Conservation (phyloP, 2,329 filamentous ascomycete species). For the Hortaea sp. region DNA sequence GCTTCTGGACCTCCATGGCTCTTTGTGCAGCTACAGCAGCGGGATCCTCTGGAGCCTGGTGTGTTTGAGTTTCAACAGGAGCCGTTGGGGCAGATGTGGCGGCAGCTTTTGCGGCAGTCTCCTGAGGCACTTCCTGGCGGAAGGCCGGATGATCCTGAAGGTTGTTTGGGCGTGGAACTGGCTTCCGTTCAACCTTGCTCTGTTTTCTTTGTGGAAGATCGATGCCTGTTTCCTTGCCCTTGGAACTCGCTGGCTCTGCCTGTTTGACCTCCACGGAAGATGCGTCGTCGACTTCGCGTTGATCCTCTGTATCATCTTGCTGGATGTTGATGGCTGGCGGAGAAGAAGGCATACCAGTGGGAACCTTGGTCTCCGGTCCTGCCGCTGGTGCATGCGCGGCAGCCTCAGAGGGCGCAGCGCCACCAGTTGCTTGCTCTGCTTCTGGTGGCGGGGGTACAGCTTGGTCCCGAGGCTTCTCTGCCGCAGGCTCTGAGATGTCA, state of each 20-base stretch:
- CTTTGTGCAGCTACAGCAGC: slow-evolving; percentile 21
- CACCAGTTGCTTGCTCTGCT: slow-evolving; percentile 8
- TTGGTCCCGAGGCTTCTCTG: slow-evolving; percentile 8
- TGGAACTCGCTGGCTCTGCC: slow-evolving; percentile 3
- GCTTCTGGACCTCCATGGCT: slow-evolving; percentile 20
- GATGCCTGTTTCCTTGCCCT: slow-evolving; percentile 15
- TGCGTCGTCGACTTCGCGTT: slow-evolving; percentile 3
- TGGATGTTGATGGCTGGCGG: slow-evolving; percentile 5
- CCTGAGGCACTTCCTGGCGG: slow-evolving; percentile 19
- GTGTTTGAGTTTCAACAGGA: no score
- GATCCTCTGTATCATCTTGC: slow-evolving; percentile 4
- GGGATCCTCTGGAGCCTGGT: slow-evolving; percentile 19
- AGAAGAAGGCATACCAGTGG: slow-evolving; percentile 5
- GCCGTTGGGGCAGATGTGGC: not conserved
- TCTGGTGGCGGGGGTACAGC: slow-evolving; percentile 34
- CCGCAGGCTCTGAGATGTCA: not conserved
- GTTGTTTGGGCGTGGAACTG: slow-evolving; percentile 15
- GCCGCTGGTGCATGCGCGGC: not conserved
- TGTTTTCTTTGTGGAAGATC: slow-evolving; percentile 9
- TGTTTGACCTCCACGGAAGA: slow-evolving; percentile 2
- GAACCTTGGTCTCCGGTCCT: not conserved
- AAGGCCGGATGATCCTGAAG: slow-evolving; percentile 34
- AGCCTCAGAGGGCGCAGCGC: not conserved
- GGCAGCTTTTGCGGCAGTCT: not conserved
- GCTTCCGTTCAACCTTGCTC: slow-evolving; percentile 21